These are phyloP conservation scores for Globisporangium recalcitrans DNA, from an alignment of 352 stramenopile genomes.

Conservation along the genomic window DNA sequence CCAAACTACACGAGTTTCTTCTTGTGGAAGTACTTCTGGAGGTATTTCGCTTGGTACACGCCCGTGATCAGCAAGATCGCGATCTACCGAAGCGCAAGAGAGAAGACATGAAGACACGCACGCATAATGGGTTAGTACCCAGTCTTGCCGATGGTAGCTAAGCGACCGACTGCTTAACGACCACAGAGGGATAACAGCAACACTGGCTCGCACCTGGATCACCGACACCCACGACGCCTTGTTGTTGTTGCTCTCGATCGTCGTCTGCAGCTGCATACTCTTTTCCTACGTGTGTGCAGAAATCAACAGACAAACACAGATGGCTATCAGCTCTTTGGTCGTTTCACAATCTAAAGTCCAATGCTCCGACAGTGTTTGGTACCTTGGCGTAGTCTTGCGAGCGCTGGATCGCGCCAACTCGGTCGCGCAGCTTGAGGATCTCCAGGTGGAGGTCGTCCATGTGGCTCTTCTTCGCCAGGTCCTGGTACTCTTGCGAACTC, in stretches of 20 bases:
- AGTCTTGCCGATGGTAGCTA: not conserved
- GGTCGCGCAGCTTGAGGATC: slow-evolving; percentile 78
- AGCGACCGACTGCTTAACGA: no score
- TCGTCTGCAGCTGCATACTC: slow-evolving; percentile 56
- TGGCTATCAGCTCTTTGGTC: not conserved
- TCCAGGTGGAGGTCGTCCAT: slow-evolving; percentile 77
- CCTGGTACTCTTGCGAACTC: slow-evolving; percentile 74
- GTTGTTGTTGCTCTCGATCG: slow-evolving; percentile 76
- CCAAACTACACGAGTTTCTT: slow-evolving; percentile 75
- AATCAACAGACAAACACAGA: not conserved
- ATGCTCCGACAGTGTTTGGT: not conserved
- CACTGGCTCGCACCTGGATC: slow-evolving; percentile 42
- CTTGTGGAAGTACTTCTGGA: slow-evolving; percentile 79
- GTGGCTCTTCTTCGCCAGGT: slow-evolving; percentile 79
- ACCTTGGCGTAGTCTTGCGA: slow-evolving; percentile 86
- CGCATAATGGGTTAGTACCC: not conserved
- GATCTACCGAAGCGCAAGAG: slow-evolving; percentile 32
- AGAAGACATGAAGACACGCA: not conserved
- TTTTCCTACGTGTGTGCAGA: slow-evolving; percentile 40
- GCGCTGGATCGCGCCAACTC: slow-evolving; percentile 69
- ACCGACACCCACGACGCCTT: slow-evolving; percentile 80
- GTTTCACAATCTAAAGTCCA: not conserved
- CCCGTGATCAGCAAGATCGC: slow-evolving; percentile 56
- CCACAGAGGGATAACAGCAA: not conserved
- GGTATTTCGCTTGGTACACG: slow-evolving; percentile 76